Base-by-base conservation (phyloP, 1,284 basidiomycete species). In the Ceratobasidium papillatum region DNA sequence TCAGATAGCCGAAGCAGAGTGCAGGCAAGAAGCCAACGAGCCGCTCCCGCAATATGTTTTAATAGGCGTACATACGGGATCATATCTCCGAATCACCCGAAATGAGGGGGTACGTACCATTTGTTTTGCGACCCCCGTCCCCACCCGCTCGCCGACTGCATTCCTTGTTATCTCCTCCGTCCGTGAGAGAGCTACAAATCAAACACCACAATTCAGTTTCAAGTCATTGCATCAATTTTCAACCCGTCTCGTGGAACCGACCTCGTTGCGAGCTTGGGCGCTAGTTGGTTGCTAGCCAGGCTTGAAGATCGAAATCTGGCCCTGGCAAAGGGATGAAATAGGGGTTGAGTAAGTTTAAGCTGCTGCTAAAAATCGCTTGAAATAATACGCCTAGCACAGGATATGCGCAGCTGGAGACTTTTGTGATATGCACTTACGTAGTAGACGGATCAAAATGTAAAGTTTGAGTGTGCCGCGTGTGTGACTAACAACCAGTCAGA, bases 261-360 rank as follows among this genome's bases (percentile, higher is more conserved):
- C 65, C 65, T 69, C 14, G 65, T 43, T 58, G 65, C 65, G 17
- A 36, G 27, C 32, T 34, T 32, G 25, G 32, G 36, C 52, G 30
- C 52, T 38, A 69, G 56, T 43, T 56, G 65, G 65, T 69, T 69
- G 51, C 65, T 36, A 52, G 3, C 38, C 25, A 38, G n/a, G 3
- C 11, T 7, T 19, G 65, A 69, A 9, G 34, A 25, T 43, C 52
- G 19, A 34, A 36, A 69, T 69, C 38, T 36, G 38, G 25, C 65
- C 65, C 65, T 69, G 65, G 51, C 11, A 22, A 22, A 58, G 34
- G 30, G 38, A 45, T 47, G 45, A 56, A 38, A 52, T 54, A 56
- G 65, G 49, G 65, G 65, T 19, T 38, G n/a, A 43, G 52, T 43
- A 34, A 47, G 45, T 25, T 61, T 25, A 32, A 54, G 7, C 27